Percentiles rank a stretch among this genome's conserved stretches.
These are phyloP conservation scores for Wallacemonas rigidus DNA, from an alignment of 208 protist genomes.

Conservation along the genomic window DNA sequence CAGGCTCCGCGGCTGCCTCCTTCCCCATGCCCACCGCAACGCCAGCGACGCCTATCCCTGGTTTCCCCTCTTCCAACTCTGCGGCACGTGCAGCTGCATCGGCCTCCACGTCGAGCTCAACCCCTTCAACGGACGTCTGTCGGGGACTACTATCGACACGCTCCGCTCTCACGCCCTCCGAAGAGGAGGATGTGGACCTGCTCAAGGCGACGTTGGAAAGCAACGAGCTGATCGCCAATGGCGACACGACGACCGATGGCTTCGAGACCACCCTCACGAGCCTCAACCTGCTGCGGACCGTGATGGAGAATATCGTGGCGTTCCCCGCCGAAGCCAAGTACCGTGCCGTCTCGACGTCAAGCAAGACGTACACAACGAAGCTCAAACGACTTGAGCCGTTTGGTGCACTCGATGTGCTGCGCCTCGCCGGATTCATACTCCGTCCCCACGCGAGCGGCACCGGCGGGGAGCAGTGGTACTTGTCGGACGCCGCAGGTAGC, in stretches of 20 bases:
- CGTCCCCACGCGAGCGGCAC: constrained; percentile 36
- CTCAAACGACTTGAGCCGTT: constrained; percentile 64
- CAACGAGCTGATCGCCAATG: constrained; percentile 52
- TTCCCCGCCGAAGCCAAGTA: constrained; percentile 63
- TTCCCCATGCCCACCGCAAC: not conserved
- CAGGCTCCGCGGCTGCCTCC: not conserved
- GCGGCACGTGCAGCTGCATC: not conserved
- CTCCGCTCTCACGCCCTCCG: constrained; percentile 39
- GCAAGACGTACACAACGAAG: constrained; percentile 62
- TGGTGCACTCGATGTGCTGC: constrained; percentile 57
- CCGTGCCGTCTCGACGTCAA: constrained; percentile 51
- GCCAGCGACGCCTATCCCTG: not conserved
- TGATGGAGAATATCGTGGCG: constrained; percentile 55
- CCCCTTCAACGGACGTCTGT: constrained; percentile 7
- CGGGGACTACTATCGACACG: constrained; percentile 33
- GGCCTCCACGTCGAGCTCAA: not conserved
- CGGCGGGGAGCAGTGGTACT: constrained; percentile 56
- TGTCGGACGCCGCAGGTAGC: constrained; percentile 61
- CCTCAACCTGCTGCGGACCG: constrained; percentile 40
- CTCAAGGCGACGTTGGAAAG: constrained; percentile 66
- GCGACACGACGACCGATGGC: constrained; percentile 30
- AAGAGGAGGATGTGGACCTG: constrained; percentile 69
- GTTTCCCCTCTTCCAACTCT: not conserved
- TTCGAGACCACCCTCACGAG: constrained; percentile 44
- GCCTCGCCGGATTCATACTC: constrained; percentile 63